These are phyloP conservation scores for Aphanocladium album DNA, from an alignment of 2,329 filamentous ascomycete species.

Conservation along the genomic window DNA sequence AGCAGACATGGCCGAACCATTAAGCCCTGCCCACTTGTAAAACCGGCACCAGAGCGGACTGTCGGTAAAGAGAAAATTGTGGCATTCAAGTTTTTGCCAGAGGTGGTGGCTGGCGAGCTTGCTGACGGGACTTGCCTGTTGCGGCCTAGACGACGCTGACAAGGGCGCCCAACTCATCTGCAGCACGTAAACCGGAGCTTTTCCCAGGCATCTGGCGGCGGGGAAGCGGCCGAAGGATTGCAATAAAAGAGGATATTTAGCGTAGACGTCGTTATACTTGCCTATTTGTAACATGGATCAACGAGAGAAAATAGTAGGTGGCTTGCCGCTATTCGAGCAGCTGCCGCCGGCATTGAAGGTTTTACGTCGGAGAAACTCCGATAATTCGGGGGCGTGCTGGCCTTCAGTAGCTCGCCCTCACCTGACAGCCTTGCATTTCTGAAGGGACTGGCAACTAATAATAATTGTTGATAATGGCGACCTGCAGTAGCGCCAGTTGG, in stretches of 20 bases:
- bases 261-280: neutral
- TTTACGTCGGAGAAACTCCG: neutral
- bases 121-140: slow-evolving; percentile 7
- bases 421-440: neutral
- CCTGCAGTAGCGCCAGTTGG: neutral
- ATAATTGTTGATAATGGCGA: neutral
- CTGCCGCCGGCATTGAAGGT: neutral
- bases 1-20: neutral
- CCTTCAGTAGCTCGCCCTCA: neutral
- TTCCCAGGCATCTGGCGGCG: neutral
- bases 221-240: neutral
- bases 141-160: slow-evolving; percentile 5
- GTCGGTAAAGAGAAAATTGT: neutral
- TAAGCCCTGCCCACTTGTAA: too few species aligned
- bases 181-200: neutral
- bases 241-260: neutral
- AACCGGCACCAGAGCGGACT: neutral
- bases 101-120: neutral
- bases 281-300: neutral
- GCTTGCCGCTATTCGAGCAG: neutral
- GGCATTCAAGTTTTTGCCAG: neutral
- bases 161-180: neutral
- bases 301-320: neutral
- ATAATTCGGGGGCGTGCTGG: neutral
- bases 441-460: neutral